Conservation (phyloP, 169 alveolate genomes). For the Plasmodium adleri region DNA sequence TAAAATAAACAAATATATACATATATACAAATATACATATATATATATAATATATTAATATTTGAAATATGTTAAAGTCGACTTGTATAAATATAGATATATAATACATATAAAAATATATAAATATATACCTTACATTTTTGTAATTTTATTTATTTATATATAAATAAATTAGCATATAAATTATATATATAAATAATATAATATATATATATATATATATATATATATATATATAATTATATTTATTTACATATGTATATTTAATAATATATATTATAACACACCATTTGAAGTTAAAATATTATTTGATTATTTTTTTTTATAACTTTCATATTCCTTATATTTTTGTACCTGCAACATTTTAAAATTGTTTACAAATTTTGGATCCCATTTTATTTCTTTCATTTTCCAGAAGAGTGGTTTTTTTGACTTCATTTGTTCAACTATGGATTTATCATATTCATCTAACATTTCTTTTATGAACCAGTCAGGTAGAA, state of each 20-base stretch:
- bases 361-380: constrained; percentile 39
- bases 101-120: no score
- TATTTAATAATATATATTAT: no score
- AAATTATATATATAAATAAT: not conserved
- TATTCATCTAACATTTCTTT: constrained; percentile 79
- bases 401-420: constrained; percentile 76
- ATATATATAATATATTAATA: no score
- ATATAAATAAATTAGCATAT: no score
- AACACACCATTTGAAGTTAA: no score
- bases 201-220: not conserved
- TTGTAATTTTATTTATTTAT: no score
- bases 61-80: no score
- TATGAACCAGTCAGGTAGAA: constrained; percentile 83
- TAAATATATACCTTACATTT: no score
- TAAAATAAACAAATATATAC: no score
- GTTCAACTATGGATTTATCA: constrained; percentile 65
- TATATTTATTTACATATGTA: not conserved
- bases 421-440: constrained; percentile 65
- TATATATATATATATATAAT: constrained; percentile 1
- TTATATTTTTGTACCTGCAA: constrained; percentile 46
- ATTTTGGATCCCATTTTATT: constrained; percentile 62
- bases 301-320: not conserved
- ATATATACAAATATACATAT: no score
- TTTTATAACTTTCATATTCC: constrained; percentile 19
- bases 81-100: no score